phyloP scores from a whole-genome alignment of 2,329 filamentous ascomycete species.

The Aspergillus spinulosporus region DNA sequence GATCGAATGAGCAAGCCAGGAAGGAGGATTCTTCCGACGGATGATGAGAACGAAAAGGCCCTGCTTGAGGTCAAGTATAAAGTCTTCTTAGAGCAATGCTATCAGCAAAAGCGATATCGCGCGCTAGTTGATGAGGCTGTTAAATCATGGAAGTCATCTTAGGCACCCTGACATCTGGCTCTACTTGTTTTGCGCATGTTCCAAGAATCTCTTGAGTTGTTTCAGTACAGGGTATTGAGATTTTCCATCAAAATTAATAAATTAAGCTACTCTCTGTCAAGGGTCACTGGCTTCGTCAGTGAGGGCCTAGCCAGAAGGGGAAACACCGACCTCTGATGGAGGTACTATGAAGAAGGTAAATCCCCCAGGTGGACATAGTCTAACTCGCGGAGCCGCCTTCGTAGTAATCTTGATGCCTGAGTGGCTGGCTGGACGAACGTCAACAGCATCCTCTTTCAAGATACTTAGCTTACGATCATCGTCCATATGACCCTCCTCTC shows the following conservation, averaged over 20 bases:
- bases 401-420: background rate
- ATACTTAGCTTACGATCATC: background rate
- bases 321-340: no score
- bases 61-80: slow-evolving; percentile 87
- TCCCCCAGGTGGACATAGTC: no score
- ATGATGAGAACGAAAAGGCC: slow-evolving; percentile 71
- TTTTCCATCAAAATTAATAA: no score
- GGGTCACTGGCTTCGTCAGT: no score
- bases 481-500: slow-evolving; percentile 6
- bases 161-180: background rate
- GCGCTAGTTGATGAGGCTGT: slow-evolving; percentile 69
- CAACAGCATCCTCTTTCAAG: background rate
- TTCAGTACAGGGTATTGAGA: no score
- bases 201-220: no score
- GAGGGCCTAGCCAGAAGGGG: no score
- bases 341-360: no score
- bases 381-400: background rate
- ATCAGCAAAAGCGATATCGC: slow-evolving; percentile 79
- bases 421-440: background rate
- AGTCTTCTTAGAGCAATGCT: slow-evolving; percentile 91
- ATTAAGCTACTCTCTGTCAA: no score
- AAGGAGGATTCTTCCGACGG: slow-evolving; percentile 73
- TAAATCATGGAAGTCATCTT: slow-evolving; percentile 41
- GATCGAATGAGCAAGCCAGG: slow-evolving; percentile 95
- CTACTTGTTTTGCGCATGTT: no score